phyloP scores from a whole-genome alignment of 2,329 filamentous ascomycete species.

The Fusarium kyushuense region DNA sequence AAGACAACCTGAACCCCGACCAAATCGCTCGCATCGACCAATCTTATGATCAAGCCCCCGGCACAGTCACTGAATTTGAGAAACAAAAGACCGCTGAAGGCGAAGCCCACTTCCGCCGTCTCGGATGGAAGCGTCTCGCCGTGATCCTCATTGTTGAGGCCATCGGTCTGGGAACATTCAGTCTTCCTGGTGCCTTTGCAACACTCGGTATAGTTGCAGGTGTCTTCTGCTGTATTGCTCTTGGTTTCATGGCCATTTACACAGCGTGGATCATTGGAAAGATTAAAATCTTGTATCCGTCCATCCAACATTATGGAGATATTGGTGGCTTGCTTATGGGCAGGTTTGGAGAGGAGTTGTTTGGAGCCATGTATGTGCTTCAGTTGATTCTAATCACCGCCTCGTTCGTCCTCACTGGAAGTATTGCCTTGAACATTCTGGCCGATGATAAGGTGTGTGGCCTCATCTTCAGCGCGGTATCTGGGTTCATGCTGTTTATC shows the following conservation, averaged over 20 bases:
- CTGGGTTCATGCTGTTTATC: conserved; percentile 54
- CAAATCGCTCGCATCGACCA: conserved; percentile 31
- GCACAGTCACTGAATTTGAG: conserved; percentile 44
- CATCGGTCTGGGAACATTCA: conserved; percentile 44
- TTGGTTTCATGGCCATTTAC: conserved; percentile 57
- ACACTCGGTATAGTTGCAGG: conserved; percentile 50
- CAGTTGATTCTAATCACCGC: conserved; percentile 74
- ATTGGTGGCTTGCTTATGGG: conserved; percentile 71
- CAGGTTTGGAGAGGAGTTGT: conserved; percentile 65
- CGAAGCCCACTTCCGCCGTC: conserved; percentile 38
- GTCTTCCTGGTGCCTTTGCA: conserved; percentile 43
- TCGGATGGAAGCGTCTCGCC: conserved; percentile 45
- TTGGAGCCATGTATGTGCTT: conserved; percentile 67
- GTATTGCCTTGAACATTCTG: conserved; percentile 72
- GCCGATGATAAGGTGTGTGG: conserved; percentile 62
- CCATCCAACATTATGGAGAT: conserved; percentile 73
- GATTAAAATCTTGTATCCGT: conserved; percentile 59
- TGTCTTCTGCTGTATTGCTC: conserved; percentile 51
- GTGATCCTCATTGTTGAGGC: conserved; percentile 44
- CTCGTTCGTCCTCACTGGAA: conserved; percentile 74
- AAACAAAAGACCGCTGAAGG: conserved; percentile 41
- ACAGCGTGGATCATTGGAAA: conserved; percentile 56
- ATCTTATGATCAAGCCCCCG: conserved; percentile 36
- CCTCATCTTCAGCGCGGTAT: conserved; percentile 55
- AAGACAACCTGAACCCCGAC: conserved; percentile 13